Evolutionary conservation across 176 grass and related monocot genomes (phyloP), one percentile per base, ranked within the genome.

Genomic region (Musa itinerans): DNA sequence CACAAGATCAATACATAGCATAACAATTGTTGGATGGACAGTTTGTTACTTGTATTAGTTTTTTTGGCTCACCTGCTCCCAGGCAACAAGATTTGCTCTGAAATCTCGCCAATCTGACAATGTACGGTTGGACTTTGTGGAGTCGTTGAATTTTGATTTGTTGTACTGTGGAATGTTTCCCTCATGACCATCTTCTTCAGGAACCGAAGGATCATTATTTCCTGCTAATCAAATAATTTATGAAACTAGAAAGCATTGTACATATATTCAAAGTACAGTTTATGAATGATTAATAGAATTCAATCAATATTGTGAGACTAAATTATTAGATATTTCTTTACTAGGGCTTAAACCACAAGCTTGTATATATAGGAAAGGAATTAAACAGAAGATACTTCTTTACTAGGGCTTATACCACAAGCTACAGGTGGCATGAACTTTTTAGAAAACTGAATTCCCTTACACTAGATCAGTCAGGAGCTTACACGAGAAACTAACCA

Each of bases 91-190:
- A 69, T 88, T 92, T 54, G 96, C 96, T 85, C 96, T 92, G 20
- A 99, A 89, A 79, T 99, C 85, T 76, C 95, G 75, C 95, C 95
- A 99, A 79, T 99, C 90, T 71, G 91, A 81, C 68, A 87, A 73
- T 58, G 55, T 27, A 15, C 80, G 80, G 76, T 74, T 61, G 50
- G 86, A 70, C 76, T 88, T 83, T 63, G 84, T 57, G 0, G 72
- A 59, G 34, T 87, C 84, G 53, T 68, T 79, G 69, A 78, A 85
- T 72, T 89, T 81, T 70, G 75, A 73, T 73, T 93, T 80, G 12
- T 78, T 80, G 19, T 77, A 74, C 59, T 57, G 75, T 80, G 81
- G 78, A 66, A 20, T 80, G 27, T 21, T 53, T 69, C 52, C 69
- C 21, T 87, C 83, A n/a, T 69, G 48, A 71, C 48, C 76, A 79